Base-by-base conservation (phyloP, 306 rosid species). In the Comarum palustre region DNA sequence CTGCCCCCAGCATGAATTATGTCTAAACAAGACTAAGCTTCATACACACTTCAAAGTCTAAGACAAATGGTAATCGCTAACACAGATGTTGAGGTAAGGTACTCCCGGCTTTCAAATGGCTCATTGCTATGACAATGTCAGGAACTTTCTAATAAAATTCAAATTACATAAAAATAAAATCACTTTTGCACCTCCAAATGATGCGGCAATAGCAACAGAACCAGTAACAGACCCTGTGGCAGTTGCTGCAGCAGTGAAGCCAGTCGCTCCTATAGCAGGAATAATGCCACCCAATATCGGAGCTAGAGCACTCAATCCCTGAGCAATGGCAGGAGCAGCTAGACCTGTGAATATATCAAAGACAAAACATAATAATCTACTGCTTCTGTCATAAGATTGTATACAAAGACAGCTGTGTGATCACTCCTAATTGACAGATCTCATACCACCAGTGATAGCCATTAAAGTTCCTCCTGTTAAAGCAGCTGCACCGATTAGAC, bases 401-500 rank as follows among this genome's bases (percentile, higher is more conserved):
- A 5, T 24, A 4, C 6, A 25, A 39, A 54, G 61, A 69, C 19
- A 19, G 61, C 43, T 5, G 6, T 32, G 48, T n/a, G 11, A 7
- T 57, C 11, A 32, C 6, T 47, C 14, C 15, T 31, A 19, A 31
- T 19, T 25, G 61, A 73, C 29, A 59, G 60, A 19, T 66, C 46
- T 50, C 78, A 24, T 73, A 78, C 82, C 82, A 34, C 82, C 74
- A 66, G 58, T 55, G 73, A 78, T 58, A 39, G 74, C 74, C 78
- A 78, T 66, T 65, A 78, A 36, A 5, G 82, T 47, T 62, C 74
- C 82, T 45, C 77, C 77, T 31, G 77, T 73, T 57, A 78, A 66
- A 78, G 73, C 77, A 45, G 77, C 77, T 22, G 82, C 82, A 65
- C 82, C 77, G 45, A 78, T 78, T 36, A 66, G 32, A 66, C 82